Evolutionary conservation across 331 rosid species (phyloP).

Genomic region (Rosa hybrid): DNA sequence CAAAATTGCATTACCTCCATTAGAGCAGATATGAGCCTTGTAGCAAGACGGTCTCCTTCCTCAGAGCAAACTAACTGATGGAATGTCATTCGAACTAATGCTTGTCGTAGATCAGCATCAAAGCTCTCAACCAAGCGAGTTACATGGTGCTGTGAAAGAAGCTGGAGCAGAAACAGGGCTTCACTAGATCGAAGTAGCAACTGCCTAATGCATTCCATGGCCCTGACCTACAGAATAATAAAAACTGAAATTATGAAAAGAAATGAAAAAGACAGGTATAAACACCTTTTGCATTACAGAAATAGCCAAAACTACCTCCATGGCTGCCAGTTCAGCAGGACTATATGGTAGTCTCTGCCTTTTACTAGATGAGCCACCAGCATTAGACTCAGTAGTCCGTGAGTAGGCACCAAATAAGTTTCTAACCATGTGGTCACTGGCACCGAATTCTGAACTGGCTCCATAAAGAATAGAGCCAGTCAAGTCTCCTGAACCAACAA

Average conservation of each 20-base stretch:
- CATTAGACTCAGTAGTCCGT: slow-evolving; percentile 67
- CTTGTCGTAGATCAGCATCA: slow-evolving; percentile 59
- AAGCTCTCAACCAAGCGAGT: slow-evolving; percentile 89
- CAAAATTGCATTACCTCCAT: slow-evolving; percentile 82
- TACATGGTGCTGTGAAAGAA: slow-evolving; percentile 93
- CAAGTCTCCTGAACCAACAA: slow-evolving; percentile 88
- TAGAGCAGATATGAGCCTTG: slow-evolving; percentile 81
- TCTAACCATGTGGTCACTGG: slow-evolving; percentile 83
- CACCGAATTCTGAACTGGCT: slow-evolving; percentile 68
- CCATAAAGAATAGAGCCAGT: slow-evolving; percentile 89
- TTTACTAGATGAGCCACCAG: slow-evolving; percentile 67
- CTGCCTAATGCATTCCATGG: slow-evolving; percentile 98
- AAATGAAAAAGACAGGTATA: slow-evolving; percentile 5
- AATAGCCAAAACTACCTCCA: slow-evolving; percentile 69
- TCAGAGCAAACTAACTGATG: slow-evolving; percentile 92
- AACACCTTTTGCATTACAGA: slow-evolving; percentile 17
- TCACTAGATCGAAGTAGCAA: slow-evolving; percentile 89
- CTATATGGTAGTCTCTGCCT: slow-evolving; percentile 90
- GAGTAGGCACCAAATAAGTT: slow-evolving; percentile 83
- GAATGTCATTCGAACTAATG: slow-evolving; percentile 78
- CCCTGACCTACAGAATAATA: slow-evolving; percentile 70
- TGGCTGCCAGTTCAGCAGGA: slow-evolving; percentile 97
- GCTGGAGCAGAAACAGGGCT: slow-evolving; percentile 94
- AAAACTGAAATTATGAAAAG: slow-evolving; percentile 36
- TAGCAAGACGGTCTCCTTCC: slow-evolving; percentile 88